A percentile compares a stretch with the other conserved stretches of the same genome.
These are phyloP conservation scores for Santalum album DNA, from an alignment of 164 flowering plant species.

Conservation along the genomic window DNA sequence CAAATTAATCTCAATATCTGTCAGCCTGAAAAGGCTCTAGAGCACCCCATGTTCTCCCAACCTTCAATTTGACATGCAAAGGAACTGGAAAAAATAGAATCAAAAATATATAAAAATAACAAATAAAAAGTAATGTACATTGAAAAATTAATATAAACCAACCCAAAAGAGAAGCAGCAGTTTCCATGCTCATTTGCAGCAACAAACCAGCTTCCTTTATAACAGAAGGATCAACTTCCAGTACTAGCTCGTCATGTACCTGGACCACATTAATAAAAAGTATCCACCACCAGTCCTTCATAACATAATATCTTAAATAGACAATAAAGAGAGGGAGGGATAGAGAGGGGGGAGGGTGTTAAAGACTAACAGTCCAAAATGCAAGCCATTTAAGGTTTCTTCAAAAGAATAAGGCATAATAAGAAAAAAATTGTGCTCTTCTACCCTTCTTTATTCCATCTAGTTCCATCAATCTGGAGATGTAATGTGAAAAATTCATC, in stretches of 20 bases:
- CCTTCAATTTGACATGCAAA: conserved; percentile 68
- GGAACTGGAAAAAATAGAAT: conserved; percentile 54
- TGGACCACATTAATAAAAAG: conserved; percentile 15
- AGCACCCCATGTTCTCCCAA: conserved; percentile 95
- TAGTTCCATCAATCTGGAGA: too few species aligned
- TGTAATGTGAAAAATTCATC: too few species aligned
- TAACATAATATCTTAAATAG: not conserved
- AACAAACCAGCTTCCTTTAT: conserved; percentile 60
- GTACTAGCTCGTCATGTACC: conserved; percentile 91
- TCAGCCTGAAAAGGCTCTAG: conserved; percentile 51
- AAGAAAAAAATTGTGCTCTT: too few species aligned
- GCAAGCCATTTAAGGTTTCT: too few species aligned
- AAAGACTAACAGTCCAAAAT: too few species aligned
- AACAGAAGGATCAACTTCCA: conserved; percentile 76
- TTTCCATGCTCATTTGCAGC: conserved; percentile 81
- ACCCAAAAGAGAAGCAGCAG: conserved; percentile 78
- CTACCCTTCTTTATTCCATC: too few species aligned
- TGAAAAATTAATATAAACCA: conserved; percentile 5
- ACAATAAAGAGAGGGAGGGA: not conserved
- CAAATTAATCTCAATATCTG: too few species aligned
- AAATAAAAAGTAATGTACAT: not conserved
- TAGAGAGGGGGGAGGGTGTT: too few species aligned
- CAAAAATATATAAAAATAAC: not conserved
- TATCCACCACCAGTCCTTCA: conserved; percentile 1
- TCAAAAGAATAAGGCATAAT: too few species aligned